Conservation (phyloP, 768 basidiomycete genomes). For the Obba rivulosa region DNA sequence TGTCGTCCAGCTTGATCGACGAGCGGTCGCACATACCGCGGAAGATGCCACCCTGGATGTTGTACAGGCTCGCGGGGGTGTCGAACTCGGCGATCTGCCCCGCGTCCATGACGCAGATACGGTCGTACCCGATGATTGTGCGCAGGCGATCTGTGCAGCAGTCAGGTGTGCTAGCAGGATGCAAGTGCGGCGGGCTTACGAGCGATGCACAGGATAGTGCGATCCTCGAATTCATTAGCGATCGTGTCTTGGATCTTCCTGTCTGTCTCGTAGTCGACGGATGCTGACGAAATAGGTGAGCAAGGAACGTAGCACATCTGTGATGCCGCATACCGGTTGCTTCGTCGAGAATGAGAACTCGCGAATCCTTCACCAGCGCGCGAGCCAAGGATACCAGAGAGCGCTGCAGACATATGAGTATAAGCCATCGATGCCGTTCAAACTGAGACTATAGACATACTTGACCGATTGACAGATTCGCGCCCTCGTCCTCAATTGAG, state of each 20-base stretch:
- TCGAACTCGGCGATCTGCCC: constrained; percentile 85
- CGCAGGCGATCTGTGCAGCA: constrained; percentile 60
- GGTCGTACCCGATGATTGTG: constrained; percentile 85
- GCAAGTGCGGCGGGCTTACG: constrained; percentile 46
- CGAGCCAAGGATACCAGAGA: constrained; percentile 84
- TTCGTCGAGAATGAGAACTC: constrained; percentile 85
- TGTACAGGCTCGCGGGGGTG: constrained; percentile 63
- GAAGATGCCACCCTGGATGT: constrained; percentile 61
- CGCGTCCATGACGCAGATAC: constrained; percentile 82
- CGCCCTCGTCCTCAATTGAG: constrained; percentile 81
- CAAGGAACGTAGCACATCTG: neutral
- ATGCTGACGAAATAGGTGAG: constrained; percentile 39
- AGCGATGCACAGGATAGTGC: constrained; percentile 84
- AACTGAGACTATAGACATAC: constrained; percentile 20
- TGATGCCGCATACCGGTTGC: constrained; percentile 53
- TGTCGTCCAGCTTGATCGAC: constrained; percentile 69
- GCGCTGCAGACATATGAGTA: constrained; percentile 39
- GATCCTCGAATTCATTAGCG: constrained; percentile 73
- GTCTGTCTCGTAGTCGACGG: constrained; percentile 88
- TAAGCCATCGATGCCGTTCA: neutral
- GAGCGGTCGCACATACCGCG: constrained; percentile 82
- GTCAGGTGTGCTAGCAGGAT: neutral
- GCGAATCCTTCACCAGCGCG: constrained; percentile 81
- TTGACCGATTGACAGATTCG: constrained; percentile 75
- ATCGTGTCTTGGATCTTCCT: constrained; percentile 90